Evolutionary conservation across 176 grass and related monocot genomes (phyloP), one percentile per base, ranked within the genome.

Genomic region (Pontederia crassipes): DNA sequence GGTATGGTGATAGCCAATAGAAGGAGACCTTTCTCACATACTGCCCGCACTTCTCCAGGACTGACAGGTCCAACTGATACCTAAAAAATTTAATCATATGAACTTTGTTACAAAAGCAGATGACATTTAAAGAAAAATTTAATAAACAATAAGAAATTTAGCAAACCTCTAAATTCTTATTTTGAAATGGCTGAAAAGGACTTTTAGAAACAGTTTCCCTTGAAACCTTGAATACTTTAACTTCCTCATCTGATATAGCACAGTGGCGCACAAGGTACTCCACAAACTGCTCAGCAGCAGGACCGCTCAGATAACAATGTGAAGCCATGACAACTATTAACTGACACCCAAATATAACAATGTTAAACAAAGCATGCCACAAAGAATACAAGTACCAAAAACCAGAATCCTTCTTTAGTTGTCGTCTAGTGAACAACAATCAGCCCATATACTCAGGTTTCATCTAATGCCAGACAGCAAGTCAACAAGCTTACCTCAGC

Each of bases 271-370:
- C 79, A 72, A 96, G 79, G 74, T 85, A 96, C 67, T 96, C 83
- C 58, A 96, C 81, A 32, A 83, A 76, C 29, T 90, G 58, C 69
- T 96, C 86, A 65, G 82, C 92, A 75, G 92, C 66, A 58, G 66
- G 80, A 32, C 86, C 83, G 63, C 83, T 90, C 68, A 96, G 74
- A 58, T 96, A 90, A 69, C 92, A 90, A 74, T 96, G 87, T 53
- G 87, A 96, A 82, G 92, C 92, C 92, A 96, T 90, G 73, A 96
- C 87, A 79, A 96, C 83, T 77, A 96, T 90, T 75, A 96, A 77
- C 92, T 96, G 86, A 11, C 61, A 82, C 45, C 71, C 53, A 29
- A 83, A 71, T 71, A 51, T 4, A 70, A 8, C 26, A 29, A 8
- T 29, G 35, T 29, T 15, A 60, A 13, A 26, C 29, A 15, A 12